A percentile compares a stretch with the other conserved stretches of the same genome.
phyloP scores from a whole-genome alignment of 225 moss, liverwort and hornwort genomes.

The Straminergon stramineum region DNA sequence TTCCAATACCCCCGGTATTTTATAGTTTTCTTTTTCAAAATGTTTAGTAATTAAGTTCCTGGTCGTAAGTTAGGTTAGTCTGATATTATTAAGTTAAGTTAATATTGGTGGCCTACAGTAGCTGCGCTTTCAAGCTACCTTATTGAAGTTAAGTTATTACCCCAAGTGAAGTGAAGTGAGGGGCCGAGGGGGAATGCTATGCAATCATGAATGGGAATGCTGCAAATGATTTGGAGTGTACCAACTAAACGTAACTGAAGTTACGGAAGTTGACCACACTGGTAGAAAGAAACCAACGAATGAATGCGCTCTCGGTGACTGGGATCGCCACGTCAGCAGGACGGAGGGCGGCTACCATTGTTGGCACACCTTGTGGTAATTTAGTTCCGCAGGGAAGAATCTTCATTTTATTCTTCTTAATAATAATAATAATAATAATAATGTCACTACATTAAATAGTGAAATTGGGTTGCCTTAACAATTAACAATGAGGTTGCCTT shows the following conservation, averaged over 20 bases:
- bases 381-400: neutral
- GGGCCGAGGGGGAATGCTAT: neutral
- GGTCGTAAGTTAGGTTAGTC: too few species aligned
- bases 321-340: neutral
- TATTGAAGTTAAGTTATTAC: too few species aligned
- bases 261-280: neutral
- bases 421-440: too few species aligned
- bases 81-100: too few species aligned
- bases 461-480: too few species aligned
- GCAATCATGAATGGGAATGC: neutral
- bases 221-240: neutral
- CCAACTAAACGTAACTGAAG: neutral
- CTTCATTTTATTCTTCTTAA: neutral
- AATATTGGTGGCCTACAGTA: too few species aligned
- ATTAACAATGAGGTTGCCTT: too few species aligned
- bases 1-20: neutral
- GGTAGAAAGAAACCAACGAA: neutral
- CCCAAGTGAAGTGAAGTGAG: too few species aligned
- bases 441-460: too few species aligned
- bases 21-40: too few species aligned
- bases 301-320: neutral
- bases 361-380: neutral
- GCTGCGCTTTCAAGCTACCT: too few species aligned
- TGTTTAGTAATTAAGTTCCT: too few species aligned
- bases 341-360: neutral